Base-by-base conservation (phyloP, 495 filamentous ascomycete species). In the Penicillium tannophilum region DNA sequence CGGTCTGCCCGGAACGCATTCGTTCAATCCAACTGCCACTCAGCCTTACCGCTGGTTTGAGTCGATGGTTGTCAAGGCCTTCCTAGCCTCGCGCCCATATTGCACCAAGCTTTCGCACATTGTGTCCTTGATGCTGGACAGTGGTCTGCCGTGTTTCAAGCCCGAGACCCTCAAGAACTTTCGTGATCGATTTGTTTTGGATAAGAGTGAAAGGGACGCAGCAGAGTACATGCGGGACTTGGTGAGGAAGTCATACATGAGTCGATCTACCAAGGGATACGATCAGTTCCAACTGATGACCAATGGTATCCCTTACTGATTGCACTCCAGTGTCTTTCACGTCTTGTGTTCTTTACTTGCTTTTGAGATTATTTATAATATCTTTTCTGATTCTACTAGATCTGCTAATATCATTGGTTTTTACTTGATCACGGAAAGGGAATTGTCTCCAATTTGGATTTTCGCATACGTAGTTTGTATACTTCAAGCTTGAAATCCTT, bases 251-350 rank as follows among this genome's bases (percentile, higher is more conserved):
- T 97, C 92, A 64, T 90, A 93, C 63, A 79, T 86, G 52, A 97
- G 89, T 71, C 87, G 92, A 63, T 90, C 88, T 17, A 99, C 95
- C 2, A 92, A 88, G 64, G 86, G 90, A 43, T 99, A 99, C 71
- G 95, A 99, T 76, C 88, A 96, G 67, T 99, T 96, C 81, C 95
- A 99, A 79, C 76, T 96, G 48, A 74, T 97, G 72, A 98, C 95
- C 35, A 99, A 99, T 71, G 95, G 95, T 30, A 99, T 99, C 69
- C 95, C 95, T 6, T 98, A 96, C 63, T 90, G 63, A 69, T 59
- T 31, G 42, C 7, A 49, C n/a, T 31, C 28, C 45, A 47, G 12
- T 12, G 23, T 8, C 6, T 20, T 45, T 12, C 20, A 9, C 31
- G 7, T 33, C 31, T 33, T 23, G 20, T 23, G 20, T 1, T 1